These are phyloP conservation scores for Gyromitra esculenta DNA, from an alignment of 2,329 filamentous ascomycete species.

Conservation along the genomic window DNA sequence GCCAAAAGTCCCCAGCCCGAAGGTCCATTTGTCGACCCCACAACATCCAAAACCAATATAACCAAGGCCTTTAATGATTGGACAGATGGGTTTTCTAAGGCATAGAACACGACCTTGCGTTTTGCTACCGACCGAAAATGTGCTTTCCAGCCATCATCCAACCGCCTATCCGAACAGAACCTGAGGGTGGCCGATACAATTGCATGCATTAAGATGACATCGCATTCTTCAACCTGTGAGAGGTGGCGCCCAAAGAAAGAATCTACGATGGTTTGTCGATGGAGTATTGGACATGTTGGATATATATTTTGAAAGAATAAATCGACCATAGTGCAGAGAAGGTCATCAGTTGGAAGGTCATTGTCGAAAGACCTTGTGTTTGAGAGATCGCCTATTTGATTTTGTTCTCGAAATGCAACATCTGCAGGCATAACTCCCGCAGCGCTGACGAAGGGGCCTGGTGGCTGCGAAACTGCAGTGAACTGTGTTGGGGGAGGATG, in stretches of 20 bases:
- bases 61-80: constrained; percentile 87
- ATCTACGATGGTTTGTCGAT: constrained; percentile 82
- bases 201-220: constrained; percentile 83
- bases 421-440: constrained; percentile 47
- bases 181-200: constrained; percentile 88
- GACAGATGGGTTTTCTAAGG: constrained; percentile 88
- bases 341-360: constrained; percentile 77
- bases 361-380: constrained; percentile 67
- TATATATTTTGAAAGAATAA: constrained; percentile 83
- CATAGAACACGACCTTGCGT: constrained; percentile 85
- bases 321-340: constrained; percentile 77
- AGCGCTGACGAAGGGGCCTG: constrained; percentile 23
- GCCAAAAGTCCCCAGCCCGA: constrained; percentile 93
- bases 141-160: constrained; percentile 76
- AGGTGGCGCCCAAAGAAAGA: constrained; percentile 75
- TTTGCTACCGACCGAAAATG: constrained; percentile 84
- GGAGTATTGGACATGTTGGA: constrained; percentile 89
- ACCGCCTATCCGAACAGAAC: constrained; percentile 78
- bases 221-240: constrained; percentile 78
- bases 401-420: constrained; percentile 48
- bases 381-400: constrained; percentile 58
- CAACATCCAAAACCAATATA: constrained; percentile 83
- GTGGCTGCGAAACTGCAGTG: constrained; percentile 31
- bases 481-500: constrained; percentile 39
- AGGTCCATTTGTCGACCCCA: constrained; percentile 86